Base-by-base conservation (phyloP, 305 asterid genomes). In the Solanum hybrid region DNA sequence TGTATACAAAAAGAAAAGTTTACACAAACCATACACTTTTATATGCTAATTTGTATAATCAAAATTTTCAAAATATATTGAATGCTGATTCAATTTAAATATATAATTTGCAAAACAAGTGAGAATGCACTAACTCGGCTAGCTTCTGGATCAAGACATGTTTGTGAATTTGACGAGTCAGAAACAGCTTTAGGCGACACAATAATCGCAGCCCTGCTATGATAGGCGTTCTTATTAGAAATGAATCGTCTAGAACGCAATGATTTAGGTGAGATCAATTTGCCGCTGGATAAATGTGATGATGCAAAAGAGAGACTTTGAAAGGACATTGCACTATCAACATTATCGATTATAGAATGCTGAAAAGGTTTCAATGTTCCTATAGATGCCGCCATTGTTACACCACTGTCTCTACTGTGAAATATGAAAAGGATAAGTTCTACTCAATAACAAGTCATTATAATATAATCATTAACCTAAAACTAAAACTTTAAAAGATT, bases 71-170 rank as follows among this genome's bases (percentile, higher is more conserved):
- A 71, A 38, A 38, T 38, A 38, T 36, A 37, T 37, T 37, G 11
- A 37, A 37, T 0, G 40, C 0, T 0, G n/a, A 51, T 51, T 56
- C 10, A 56, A 56, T 56, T 56, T 56, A 51, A 51, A 17, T 51
- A 56, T 56, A 56, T 17, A 56, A 56, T 56, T 56, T 6, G n/a
- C n/a, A 56, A 56, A 56, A 56, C 69, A 6, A 17, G 9, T 56
- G 69, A 56, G 4, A 17, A 6, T 60, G 79, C n/a, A 79, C 91
- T 85, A 94, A 96, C 99, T 72, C 94, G 91, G 91, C 98, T 95
- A 86, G 99, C 99, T 73, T 95, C 99, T 36, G 99, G 99, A 89
- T 96, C 95, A 14, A 96, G 98, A 92, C 98, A 96, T 2, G 98
- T 96, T 91, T 95, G 98, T 89, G 98, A 92, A 88, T 91, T 96